phyloP scores from a whole-genome alignment of 352 stramenopile genomes.

The Phytophthora lateralis region DNA sequence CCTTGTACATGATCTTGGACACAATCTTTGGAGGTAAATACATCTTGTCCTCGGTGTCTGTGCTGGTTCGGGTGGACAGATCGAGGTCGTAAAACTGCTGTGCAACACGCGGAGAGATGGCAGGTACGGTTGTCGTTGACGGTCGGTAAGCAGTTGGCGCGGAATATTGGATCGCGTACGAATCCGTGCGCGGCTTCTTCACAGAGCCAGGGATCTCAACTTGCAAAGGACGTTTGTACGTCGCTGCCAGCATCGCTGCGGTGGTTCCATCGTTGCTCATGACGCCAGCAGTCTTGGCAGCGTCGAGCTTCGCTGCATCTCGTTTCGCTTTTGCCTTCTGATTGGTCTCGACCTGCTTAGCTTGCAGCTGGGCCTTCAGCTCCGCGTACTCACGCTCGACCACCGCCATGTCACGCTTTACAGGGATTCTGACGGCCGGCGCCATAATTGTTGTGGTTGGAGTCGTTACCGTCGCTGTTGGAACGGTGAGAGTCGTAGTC shows the following conservation, averaged over 20 bases:
- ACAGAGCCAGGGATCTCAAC: slow-evolving; percentile 22
- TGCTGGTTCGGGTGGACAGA: slow-evolving; percentile 54
- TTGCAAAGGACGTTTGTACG: slow-evolving; percentile 37
- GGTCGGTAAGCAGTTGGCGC: slow-evolving; percentile 7
- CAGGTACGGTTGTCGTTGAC: slow-evolving; percentile 17
- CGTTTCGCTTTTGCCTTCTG: slow-evolving; percentile 34
- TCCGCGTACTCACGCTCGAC: slow-evolving; percentile 65
- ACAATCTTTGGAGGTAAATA: slow-evolving; percentile 76
- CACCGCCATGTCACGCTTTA: slow-evolving; percentile 31
- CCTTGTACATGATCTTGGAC: slow-evolving; percentile 76
- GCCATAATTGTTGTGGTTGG: slow-evolving; percentile 8
- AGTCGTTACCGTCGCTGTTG: background rate
- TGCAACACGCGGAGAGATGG: slow-evolving; percentile 59
- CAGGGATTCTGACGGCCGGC: slow-evolving; percentile 5
- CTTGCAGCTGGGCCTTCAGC: slow-evolving; percentile 66
- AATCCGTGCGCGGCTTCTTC: slow-evolving; percentile 34
- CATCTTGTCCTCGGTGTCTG: slow-evolving; percentile 74
- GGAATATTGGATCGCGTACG: background rate
- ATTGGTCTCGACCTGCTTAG: slow-evolving; percentile 49
- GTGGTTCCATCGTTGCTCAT: slow-evolving; percentile 11
- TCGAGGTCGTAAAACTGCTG: slow-evolving; percentile 79
- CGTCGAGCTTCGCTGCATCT: slow-evolving; percentile 30
- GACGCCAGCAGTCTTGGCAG: slow-evolving; percentile 8
- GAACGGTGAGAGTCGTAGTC: background rate
- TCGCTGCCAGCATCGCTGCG: slow-evolving; percentile 18